These are phyloP conservation scores for Tulasnella sp. DNA, from an alignment of 768 basidiomycete species.

Conservation along the genomic window DNA sequence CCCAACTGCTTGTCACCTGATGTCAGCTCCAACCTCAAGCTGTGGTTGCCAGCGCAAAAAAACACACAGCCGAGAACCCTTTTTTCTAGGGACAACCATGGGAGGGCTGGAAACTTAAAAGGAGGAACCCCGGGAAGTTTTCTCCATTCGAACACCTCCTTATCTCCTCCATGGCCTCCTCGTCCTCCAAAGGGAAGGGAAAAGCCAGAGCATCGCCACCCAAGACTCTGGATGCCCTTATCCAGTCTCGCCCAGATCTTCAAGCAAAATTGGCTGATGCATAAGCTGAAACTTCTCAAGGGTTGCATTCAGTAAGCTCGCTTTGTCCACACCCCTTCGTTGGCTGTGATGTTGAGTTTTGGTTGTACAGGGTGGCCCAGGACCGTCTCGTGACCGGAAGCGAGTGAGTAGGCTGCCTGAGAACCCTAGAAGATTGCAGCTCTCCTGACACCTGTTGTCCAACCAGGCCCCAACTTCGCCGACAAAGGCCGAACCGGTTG, in stretches of 20 bases:
- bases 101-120: no score
- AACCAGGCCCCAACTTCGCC: neutral
- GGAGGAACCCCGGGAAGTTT: no score
- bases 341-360: neutral
- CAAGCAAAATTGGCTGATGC: neutral
- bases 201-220: neutral
- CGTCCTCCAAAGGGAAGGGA: neutral
- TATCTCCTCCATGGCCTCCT: neutral
- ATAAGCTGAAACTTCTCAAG: neutral
- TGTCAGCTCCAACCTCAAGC: no score
- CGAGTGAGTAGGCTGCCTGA: neutral
- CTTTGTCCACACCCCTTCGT: neutral
- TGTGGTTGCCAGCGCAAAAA: no score
- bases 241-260: neutral
- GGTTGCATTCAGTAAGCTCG: neutral
- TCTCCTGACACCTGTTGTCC: neutral
- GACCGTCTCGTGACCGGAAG: neutral
- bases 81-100: no score
- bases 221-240: neutral
- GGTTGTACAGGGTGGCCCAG: neutral
- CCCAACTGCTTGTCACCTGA: no score
- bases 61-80: no score
- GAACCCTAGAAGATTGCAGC: neutral
- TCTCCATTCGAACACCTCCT: no score
- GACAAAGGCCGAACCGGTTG: neutral